These are phyloP conservation scores for Cladophialophora bantiana DNA, from an alignment of 2,329 filamentous ascomycete species.

Conservation along the genomic window DNA sequence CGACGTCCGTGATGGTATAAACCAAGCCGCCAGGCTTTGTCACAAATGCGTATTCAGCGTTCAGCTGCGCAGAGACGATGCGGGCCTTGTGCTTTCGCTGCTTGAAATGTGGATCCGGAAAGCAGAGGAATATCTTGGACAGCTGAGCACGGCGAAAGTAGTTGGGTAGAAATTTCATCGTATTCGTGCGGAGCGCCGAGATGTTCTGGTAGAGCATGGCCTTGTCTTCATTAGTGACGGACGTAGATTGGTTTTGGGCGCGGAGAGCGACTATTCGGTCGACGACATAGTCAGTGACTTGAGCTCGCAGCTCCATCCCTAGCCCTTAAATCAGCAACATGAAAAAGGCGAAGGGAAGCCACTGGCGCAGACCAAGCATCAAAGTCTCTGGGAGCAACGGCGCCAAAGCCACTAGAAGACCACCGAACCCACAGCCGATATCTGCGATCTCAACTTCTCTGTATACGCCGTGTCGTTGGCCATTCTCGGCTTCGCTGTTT, in stretches of 20 bases:
- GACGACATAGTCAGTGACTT: constrained; percentile 89
- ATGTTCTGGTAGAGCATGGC: constrained; percentile 76
- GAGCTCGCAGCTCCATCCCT: constrained; percentile 91
- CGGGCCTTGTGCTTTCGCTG: constrained; percentile 94
- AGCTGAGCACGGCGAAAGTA: constrained; percentile 86
- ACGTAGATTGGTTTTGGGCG: constrained; percentile 47
- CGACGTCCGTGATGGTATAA: constrained; percentile 97
- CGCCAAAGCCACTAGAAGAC: constrained; percentile 83
- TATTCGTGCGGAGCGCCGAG: constrained; percentile 86
- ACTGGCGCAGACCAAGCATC: constrained; percentile 70
- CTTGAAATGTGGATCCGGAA: constrained; percentile 98
- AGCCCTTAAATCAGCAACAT: constrained; percentile 14
- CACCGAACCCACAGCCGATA: constrained; percentile 96
- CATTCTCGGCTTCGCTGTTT: constrained; percentile 43
- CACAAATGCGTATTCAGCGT: constrained; percentile 91
- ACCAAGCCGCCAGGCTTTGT: constrained; percentile 82
- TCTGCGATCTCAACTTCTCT: constrained; percentile 90
- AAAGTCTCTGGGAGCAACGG: constrained; percentile 81
- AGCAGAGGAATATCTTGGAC: constrained; percentile 94
- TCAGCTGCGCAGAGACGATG: constrained; percentile 87
- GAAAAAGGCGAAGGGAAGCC: constrained; percentile 3
- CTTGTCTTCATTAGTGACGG: constrained; percentile 25
- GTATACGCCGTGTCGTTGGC: constrained; percentile 53
- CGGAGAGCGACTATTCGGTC: constrained; percentile 85
- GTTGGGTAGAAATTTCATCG: constrained; percentile 99